Base-by-base conservation (phyloP, 2,329 filamentous ascomycete genomes). In the Beauveria asiatica region DNA sequence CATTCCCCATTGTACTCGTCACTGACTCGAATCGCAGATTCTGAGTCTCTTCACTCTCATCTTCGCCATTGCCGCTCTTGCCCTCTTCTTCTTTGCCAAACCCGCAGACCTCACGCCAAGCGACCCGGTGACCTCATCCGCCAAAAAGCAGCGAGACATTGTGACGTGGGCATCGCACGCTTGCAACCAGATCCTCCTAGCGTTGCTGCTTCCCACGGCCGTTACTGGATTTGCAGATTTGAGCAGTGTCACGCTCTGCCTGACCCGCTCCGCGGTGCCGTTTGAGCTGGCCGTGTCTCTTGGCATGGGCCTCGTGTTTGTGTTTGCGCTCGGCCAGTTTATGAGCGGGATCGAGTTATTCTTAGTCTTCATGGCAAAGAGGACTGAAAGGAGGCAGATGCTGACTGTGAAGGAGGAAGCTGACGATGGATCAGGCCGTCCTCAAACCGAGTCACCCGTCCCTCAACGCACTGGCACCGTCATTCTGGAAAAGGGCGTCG, bases 161-260 rank as follows among this genome's bases (percentile, higher is more conserved):
- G 13, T 57, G 42, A 57, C 56, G 8, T 9, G 57, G n/a, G 62
- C 54, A 1, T 65, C 63, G 11, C 61, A 65, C 33, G 42, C 62
- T 8, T 37, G 64, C n/a, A 70, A 70, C 54, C 68, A 69, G 53
- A 23, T 69, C 13, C 65, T 73, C 30, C 62, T 71, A 1, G 30
- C 62, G 11, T 62, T 72, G 4, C 56, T 65, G 3, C 25, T 68
- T 4, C 56, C 63, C 0, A 66, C 70, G 0, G 61, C 63, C 16
- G 55, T 69, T 6, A 66, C 64, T 0, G 71, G 71, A 5, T 72
- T 73, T 44, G 58, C 64, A 1, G 70, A 70, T 39, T 60, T 73
- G 3, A 67, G 65, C 50, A 61, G 61, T 9, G 64, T 71, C 13
- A 59, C 66, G 1, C 62, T 73, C 21, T 70, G 70, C 57, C 50